phyloP scores from a whole-genome alignment of 805 yeast species.

The Ogataea ganodermae region DNA sequence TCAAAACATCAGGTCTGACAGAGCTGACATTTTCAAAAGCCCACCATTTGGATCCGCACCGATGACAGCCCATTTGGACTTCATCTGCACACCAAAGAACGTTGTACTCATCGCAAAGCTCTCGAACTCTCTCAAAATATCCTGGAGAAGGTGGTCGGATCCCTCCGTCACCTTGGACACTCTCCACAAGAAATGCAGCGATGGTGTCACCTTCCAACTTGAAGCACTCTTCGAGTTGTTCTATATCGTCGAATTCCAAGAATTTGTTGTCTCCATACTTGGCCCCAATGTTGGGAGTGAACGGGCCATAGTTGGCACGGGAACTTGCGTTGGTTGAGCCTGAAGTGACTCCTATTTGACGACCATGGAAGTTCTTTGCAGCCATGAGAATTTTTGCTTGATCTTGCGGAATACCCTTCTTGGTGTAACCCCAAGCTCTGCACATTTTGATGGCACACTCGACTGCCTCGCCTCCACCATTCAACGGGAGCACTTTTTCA shows the following conservation, averaged over 20 bases:
- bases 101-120: conserved; percentile 34
- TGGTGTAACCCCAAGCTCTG: conserved; percentile 34
- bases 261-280: conserved; percentile 33
- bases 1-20: conserved; percentile 30
- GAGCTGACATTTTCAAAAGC: conserved; percentile 37
- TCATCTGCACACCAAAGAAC: conserved; percentile 40
- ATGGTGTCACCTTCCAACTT: conserved; percentile 32
- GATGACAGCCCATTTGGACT: conserved; percentile 39
- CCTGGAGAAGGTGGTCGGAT: conserved; percentile 37
- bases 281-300: conserved; percentile 33
- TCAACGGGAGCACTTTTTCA: conserved; percentile 33
- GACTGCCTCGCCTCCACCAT: conserved; percentile 39
- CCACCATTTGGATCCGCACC: conserved; percentile 36
- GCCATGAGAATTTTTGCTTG: conserved; percentile 37
- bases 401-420: conserved; percentile 29
- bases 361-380: conserved; percentile 41
- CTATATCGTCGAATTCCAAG: conserved; percentile 31
- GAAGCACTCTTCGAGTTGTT: conserved; percentile 31
- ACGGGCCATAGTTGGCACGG: conserved; percentile 38
- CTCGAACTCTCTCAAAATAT: conserved; percentile 35
- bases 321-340: conserved; percentile 37
- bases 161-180: conserved; percentile 45
- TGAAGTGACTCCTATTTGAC: conserved; percentile 42
- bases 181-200: conserved; percentile 40
- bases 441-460: conserved; percentile 43